Evolutionary conservation across 1,139 yeast genomes (phyloP), one percentile per base, ranked within the genome.

Genomic region (Taphrina pruni): DNA sequence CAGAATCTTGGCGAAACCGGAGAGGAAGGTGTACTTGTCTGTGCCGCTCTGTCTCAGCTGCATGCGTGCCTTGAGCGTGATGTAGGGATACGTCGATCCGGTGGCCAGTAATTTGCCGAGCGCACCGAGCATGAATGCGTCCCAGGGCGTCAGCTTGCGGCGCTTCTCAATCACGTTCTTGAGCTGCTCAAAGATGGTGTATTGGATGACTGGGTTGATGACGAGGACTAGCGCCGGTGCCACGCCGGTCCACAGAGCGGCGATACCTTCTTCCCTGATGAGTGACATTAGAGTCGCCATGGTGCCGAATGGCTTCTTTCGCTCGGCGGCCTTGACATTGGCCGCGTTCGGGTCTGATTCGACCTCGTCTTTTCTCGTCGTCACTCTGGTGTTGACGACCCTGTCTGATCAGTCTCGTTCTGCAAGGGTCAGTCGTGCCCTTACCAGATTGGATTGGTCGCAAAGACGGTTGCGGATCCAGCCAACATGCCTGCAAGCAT

Each of bases 371-470:
- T 62, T 60, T 38, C 70, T 69, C 38, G 71, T 72, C 38, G 74
- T 72, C 48, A 69, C 71, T 50, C 74, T 72, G 20, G 75, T 72
- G 68, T 73, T 73, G 48, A 73, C 72, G 60, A 70, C 73, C 71
- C 71, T 67, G 62, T 72, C 75, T 48, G 84, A 88, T 5, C 96
- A 89, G 88, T 89, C 87, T 79, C 97, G 83, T 1, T 26, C 4
- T 26, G 32, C 4, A 4, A 26, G 17, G 17, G 4, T 26, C 2
- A 4, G 4, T 26, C 32, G 32, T 26, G 32, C 8, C 9, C 51
- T 38, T 58, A 96, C 98, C 98, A 92, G 74, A 92, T 87, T 46
- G 98, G 98, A 79, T 93, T 93, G n/a, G 97, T 88, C 20, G 89
- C 84, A 32, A 90, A 81, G 70, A 93, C 90, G 1, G 97, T 91